Evolutionary conservation across 495 filamentous ascomycete species (phyloP).

Genomic region (Podospora sp.): DNA sequence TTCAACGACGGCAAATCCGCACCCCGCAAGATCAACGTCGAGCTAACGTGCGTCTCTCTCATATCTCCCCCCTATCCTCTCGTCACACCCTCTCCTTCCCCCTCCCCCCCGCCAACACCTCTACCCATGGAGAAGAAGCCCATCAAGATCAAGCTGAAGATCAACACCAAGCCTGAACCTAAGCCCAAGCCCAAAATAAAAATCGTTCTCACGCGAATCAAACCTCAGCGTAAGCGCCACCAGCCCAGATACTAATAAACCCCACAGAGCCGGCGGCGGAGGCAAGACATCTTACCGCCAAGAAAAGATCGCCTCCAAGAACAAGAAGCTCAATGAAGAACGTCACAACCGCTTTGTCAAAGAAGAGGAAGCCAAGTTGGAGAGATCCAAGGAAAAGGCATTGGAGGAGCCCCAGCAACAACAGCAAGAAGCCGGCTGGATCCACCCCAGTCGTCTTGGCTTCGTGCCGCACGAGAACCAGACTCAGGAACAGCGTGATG

Average conservation of each 20-base stretch:
- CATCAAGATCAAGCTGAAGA: neutral
- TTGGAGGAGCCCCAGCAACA: constrained; percentile 32
- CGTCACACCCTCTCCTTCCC: neutral
- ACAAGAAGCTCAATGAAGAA: constrained; percentile 86
- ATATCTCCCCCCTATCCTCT: constrained; percentile 7
- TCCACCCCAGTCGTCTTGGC: constrained; percentile 37
- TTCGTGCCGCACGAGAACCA: constrained; percentile 26
- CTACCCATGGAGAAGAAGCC: neutral
- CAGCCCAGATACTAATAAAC: neutral
- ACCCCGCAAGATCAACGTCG: constrained; percentile 80
- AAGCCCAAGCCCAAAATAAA: neutral
- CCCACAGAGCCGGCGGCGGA: constrained; percentile 71
- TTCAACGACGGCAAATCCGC: constrained; percentile 70
- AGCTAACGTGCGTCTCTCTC: constrained; percentile 70
- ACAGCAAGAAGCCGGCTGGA: constrained; percentile 26
- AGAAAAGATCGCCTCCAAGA: constrained; percentile 71
- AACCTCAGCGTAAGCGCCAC: neutral
- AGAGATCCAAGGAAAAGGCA: constrained; percentile 50
- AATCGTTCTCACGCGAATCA: neutral
- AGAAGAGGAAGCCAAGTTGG: constrained; percentile 54
- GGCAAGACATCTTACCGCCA: constrained; percentile 71
- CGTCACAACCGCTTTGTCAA: constrained; percentile 56
- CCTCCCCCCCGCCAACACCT: neutral
- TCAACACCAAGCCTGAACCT: neutral
- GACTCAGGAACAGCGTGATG: constrained; percentile 12